Evolutionary conservation across 164 flowering plant species (phyloP), one percentile per base, ranked within the genome.

Genomic region (Dillenia turbinata): DNA sequence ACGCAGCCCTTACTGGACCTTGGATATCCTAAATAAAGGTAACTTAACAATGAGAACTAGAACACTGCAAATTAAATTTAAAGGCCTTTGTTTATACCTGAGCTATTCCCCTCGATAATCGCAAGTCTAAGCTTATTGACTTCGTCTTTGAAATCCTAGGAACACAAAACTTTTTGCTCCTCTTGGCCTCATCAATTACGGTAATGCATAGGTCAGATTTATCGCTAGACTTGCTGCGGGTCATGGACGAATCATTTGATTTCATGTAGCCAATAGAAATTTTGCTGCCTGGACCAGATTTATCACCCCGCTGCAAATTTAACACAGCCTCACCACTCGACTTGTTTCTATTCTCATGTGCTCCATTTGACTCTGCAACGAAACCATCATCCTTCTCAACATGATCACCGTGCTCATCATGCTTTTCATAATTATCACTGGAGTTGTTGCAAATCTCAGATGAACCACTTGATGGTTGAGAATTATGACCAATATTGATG

Each of bases 51-150:
- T 26, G 40, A 26, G 40, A 26, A 26, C 40, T 26, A 26, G 5
- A 26, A 26, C 40, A 26, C 2, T 26, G 40, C 3, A 26, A 26
- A 26, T 2, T 26, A 26, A 26, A 26, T 26, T 26, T 26, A 26
- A 26, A 26, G 40, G 40, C 40, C 40, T 44, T 24, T 47, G 58
- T 50, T 64, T 44, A 64, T 71, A 92, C 98, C 90, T 86, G 79
- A 14, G 91, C 87, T 66, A 94, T 94, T 54, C 96, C 97, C 73
- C 96, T 84, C 48, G 98, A 89, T 70, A 94, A 78, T 54, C 96
- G 85, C 33, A 94, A 80, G 81, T 94, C 98, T 62, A 90, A 78
- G 72, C 80, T 89, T 71, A 90, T 84, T 60, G 97, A 87, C 73
- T 75, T 87, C 64, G 73, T 71, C 79, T 83, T 83, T 57, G 89